Evolutionary conservation across 1,139 yeast genomes (phyloP).

Genomic region (Blastobotrys niveus): DNA sequence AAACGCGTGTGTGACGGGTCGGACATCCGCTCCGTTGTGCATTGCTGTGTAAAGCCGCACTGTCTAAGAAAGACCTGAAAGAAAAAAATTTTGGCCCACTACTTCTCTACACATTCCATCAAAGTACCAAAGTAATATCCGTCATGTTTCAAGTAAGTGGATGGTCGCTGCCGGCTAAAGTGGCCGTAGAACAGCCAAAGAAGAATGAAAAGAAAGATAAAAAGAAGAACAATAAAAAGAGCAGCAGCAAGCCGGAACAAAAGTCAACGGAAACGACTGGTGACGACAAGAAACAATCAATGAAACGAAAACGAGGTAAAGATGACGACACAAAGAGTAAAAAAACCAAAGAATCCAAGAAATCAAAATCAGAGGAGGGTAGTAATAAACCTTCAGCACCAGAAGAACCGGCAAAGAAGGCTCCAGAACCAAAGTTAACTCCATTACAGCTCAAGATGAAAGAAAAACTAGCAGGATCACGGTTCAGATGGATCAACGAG

Average conservation of each 20-base stretch:
- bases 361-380: constrained; percentile 1
- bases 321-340: constrained; percentile 4
- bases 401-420: constrained; percentile 6
- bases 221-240: constrained; percentile 18
- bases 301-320: constrained; percentile 14
- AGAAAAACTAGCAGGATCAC: constrained; percentile 87
- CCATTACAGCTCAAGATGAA: constrained; percentile 95
- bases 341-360: not conserved
- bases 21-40: not conserved
- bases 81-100: no score
- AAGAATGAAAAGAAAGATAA: constrained; percentile 18
- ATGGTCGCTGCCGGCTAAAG: constrained; percentile 62
- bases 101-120: no score
- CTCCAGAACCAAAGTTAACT: constrained; percentile 42
- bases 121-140: no score
- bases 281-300: constrained; percentile 24
- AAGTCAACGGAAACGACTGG: constrained; percentile 8
- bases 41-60: no score
- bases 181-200: constrained; percentile 35
- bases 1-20: not conserved
- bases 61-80: no score
- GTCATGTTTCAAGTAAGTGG: constrained; percentile 77
- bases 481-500: constrained; percentile 97
- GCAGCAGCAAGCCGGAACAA: constrained; percentile 7
- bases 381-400: not conserved